phyloP scores from a whole-genome alignment of 2,329 filamentous ascomycete genomes.

The Exserohilum rostratum region DNA sequence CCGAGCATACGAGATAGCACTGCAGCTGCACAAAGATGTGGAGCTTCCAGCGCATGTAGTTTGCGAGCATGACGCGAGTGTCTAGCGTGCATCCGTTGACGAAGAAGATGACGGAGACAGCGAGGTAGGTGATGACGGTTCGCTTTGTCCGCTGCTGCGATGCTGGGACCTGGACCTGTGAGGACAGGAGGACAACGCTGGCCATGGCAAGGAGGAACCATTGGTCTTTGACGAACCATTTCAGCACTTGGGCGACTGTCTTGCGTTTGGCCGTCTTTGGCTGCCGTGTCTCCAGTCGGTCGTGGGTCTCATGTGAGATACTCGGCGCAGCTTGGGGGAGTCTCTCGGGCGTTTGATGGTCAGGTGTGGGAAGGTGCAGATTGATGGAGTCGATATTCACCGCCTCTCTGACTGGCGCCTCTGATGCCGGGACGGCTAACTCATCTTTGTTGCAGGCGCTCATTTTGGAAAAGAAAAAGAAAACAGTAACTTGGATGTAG shows the following conservation, averaged over 20 bases:
- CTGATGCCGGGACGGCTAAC: too few species aligned
- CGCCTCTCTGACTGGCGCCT: not conserved
- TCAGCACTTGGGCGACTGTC: slow-evolving; percentile 18
- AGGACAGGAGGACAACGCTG: slow-evolving; percentile 59
- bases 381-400: not conserved
- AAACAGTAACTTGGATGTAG: too few species aligned
- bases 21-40: slow-evolving; percentile 71
- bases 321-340: not conserved
- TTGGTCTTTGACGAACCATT: slow-evolving; percentile 59
- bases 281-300: not conserved
- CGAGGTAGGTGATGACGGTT: slow-evolving; percentile 67
- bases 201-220: slow-evolving; percentile 70
- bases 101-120: slow-evolving; percentile 72
- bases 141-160: slow-evolving; percentile 59
- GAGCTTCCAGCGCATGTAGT: slow-evolving; percentile 70
- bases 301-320: not conserved
- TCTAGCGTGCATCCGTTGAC: slow-evolving; percentile 73
- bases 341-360: not conserved
- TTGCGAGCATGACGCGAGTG: slow-evolving; percentile 64
- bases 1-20: slow-evolving; percentile 70
- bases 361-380: not conserved
- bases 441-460: too few species aligned
- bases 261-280: slow-evolving; percentile 2
- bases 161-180: slow-evolving; percentile 62
- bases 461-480: too few species aligned